These are phyloP conservation scores for Linum tenue DNA, from an alignment of 345 rosid genomes.

Conservation along the genomic window DNA sequence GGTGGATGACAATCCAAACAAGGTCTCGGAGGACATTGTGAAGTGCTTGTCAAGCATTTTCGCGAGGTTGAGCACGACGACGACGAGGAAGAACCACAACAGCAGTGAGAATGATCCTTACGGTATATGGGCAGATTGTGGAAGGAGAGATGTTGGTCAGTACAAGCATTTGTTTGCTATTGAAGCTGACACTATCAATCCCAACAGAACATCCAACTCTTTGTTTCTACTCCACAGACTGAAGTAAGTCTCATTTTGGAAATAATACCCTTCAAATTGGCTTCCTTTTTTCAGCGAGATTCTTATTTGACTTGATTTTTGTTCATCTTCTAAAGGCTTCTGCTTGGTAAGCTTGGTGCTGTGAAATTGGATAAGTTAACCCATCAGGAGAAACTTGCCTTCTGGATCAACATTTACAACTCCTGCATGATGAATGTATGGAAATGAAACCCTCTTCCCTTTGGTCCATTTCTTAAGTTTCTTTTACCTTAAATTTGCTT, in stretches of 20 bases:
- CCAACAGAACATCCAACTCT: constrained; percentile 38
- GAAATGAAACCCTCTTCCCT: background rate
- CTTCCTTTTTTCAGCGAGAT: background rate
- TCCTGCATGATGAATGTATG: constrained; percentile 93
- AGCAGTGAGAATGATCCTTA: constrained; percentile 48
- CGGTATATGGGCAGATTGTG: constrained; percentile 37
- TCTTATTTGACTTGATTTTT: background rate
- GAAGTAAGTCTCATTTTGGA: constrained; percentile 32
- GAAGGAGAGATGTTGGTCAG: constrained; percentile 51
- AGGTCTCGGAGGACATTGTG: constrained; percentile 55
- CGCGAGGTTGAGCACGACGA: constrained; percentile 46
- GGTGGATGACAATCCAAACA: constrained; percentile 39
- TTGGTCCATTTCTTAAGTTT: background rate
- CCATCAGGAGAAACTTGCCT: constrained; percentile 86
- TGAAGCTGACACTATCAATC: constrained; percentile 43
- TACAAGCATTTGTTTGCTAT: constrained; percentile 43
- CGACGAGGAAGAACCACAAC: constrained; percentile 21
- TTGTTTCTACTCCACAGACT: constrained; percentile 54
- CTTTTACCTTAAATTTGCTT: background rate
- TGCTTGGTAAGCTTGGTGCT: constrained; percentile 45
- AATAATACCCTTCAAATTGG: background rate
- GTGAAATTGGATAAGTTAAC: constrained; percentile 48
- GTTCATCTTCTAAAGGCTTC: constrained; percentile 33
- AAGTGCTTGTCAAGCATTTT: constrained; percentile 56
- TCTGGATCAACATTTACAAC: constrained; percentile 87